Evolutionary conservation across 2,329 filamentous ascomycete species (phyloP).

Genomic region (Daldinia eschscholtzii): DNA sequence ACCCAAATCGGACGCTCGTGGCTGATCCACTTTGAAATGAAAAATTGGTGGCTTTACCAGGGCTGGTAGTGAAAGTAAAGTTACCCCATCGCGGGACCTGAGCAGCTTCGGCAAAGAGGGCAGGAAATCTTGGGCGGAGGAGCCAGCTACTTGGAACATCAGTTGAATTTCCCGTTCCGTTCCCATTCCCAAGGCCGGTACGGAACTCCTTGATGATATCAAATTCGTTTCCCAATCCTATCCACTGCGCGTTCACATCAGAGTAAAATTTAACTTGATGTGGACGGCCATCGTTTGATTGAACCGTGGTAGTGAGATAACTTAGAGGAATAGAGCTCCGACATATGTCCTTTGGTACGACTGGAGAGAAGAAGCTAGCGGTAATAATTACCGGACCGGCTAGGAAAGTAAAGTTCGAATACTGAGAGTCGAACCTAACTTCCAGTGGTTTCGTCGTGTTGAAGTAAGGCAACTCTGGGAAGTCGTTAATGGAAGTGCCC

Average conservation of each 20-base stretch:
- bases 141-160: constrained; percentile 73
- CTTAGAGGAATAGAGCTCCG: constrained; percentile 83
- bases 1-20: constrained; percentile 66
- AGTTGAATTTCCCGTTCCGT: constrained; percentile 56
- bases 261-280: constrained; percentile 74
- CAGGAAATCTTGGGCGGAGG: constrained; percentile 77
- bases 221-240: constrained; percentile 76
- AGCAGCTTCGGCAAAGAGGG: constrained; percentile 74
- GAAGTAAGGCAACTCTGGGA: constrained; percentile 52
- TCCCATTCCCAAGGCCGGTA: constrained; percentile 56
- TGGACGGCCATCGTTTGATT: constrained; percentile 61
- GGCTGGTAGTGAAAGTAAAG: constrained; percentile 72
- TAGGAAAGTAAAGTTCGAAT: constrained; percentile 61
- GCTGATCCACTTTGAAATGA: constrained; percentile 46
- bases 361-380: constrained; percentile 75
- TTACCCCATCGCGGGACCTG: constrained; percentile 74
- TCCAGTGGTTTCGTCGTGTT: constrained; percentile 55
- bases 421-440: constrained; percentile 60
- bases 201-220: constrained; percentile 76
- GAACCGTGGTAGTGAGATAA: constrained; percentile 77
- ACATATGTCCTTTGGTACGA: constrained; percentile 82
- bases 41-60: constrained; percentile 39
- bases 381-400: constrained; percentile 54
- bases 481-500: constrained; percentile 59
- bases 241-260: constrained; percentile 81